Evolutionary conservation across 2,329 filamentous ascomycete genomes (phyloP).

Genomic region (Aspergillus sojae): DNA sequence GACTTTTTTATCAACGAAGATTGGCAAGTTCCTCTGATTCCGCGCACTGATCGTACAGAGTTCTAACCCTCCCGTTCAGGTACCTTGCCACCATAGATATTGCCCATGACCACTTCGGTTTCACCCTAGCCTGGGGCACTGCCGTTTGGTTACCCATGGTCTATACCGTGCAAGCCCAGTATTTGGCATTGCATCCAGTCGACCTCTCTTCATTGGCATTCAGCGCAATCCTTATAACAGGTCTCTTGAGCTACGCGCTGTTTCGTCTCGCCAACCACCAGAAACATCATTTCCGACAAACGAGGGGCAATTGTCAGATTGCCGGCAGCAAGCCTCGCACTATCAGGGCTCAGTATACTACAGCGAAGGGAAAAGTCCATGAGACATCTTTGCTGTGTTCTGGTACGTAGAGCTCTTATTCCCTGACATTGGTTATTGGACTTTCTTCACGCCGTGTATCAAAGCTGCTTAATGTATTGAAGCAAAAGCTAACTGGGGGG

Average conservation of each 20-base stretch:
- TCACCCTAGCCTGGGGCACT: conserved; percentile 50
- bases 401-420: conserved; percentile 18
- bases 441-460: too few species aligned
- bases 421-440: too few species aligned
- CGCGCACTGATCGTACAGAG: too few species aligned
- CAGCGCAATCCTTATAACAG: neutral
- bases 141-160: conserved; percentile 50
- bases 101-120: conserved; percentile 48
- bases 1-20: conserved; percentile 55
- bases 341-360: conserved; percentile 7
- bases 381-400: conserved; percentile 44
- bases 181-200: conserved; percentile 48
- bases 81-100: conserved; percentile 47
- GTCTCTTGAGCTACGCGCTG: conserved; percentile 1
- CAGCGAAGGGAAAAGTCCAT: conserved; percentile 43
- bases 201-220: conserved; percentile 4
- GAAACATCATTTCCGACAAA: conserved; percentile 3
- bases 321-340: neutral
- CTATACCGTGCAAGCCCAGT: conserved; percentile 54
- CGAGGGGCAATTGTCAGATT: neutral
- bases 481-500: too few species aligned
- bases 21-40: conserved; percentile 37
- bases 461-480: too few species aligned
- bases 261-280: conserved; percentile 9
- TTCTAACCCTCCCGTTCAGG: neutral